Percentiles rank a stretch among this genome's conserved stretches.
These are phyloP conservation scores for Phytopythium montanum DNA, from an alignment of 352 stramenopile genomes.

Conservation along the genomic window DNA sequence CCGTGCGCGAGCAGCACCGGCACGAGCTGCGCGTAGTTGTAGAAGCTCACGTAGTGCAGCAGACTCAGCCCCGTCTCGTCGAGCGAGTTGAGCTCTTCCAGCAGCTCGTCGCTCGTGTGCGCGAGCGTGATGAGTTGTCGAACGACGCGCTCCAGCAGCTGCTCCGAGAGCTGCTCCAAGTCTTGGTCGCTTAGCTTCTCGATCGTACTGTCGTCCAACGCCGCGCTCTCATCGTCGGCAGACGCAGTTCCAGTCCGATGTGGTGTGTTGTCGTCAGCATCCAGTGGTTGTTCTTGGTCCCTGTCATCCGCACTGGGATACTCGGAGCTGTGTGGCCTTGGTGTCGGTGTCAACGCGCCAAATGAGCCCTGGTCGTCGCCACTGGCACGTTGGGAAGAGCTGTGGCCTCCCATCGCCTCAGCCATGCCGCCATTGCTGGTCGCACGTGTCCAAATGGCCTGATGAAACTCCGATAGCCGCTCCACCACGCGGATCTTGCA, in stretches of 20 bases:
- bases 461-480: constrained; percentile 76
- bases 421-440: background rate
- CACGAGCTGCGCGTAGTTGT: constrained; percentile 82
- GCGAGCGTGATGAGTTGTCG: constrained; percentile 76
- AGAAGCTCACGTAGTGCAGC: constrained; percentile 90
- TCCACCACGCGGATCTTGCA: constrained; percentile 88
- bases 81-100: constrained; percentile 86
- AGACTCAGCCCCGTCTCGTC: constrained; percentile 84
- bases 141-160: constrained; percentile 81
- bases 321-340: background rate
- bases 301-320: background rate
- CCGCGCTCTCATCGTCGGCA: background rate
- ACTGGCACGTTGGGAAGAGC: background rate
- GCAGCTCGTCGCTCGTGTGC: constrained; percentile 71
- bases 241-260: background rate
- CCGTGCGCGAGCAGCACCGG: constrained; percentile 75
- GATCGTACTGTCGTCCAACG: constrained; percentile 70
- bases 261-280: background rate
- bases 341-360: background rate
- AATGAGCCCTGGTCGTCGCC: background rate
- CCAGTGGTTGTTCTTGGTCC: background rate
- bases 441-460: constrained; percentile 59
- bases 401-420: background rate
- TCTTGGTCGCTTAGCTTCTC: constrained; percentile 77
- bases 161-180: constrained; percentile 73